Evolutionary conservation across 2,329 filamentous ascomycete genomes (phyloP).

Genomic region (Sporothrix sp.): DNA sequence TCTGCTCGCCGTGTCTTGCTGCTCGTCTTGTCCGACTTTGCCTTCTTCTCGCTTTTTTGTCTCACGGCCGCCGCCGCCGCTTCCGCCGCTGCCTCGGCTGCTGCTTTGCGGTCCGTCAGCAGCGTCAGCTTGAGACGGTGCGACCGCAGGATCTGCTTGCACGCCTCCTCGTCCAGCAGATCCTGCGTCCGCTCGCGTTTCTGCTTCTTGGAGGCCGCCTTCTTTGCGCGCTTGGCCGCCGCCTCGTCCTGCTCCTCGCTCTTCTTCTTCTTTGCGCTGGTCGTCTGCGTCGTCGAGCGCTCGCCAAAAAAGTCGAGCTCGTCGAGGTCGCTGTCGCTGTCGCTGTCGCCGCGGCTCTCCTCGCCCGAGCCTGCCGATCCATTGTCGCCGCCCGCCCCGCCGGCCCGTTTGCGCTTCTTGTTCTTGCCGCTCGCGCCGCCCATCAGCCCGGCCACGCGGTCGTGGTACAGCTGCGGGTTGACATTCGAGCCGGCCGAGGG

Average conservation of each 20-base stretch:
- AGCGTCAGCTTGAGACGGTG: slow-evolving; percentile 80
- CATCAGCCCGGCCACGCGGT: slow-evolving; percentile 27
- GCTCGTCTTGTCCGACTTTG: slow-evolving; percentile 25
- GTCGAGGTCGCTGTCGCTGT: slow-evolving; percentile 23
- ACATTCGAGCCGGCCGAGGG: slow-evolving; percentile 55
- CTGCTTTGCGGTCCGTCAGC: slow-evolving; percentile 46
- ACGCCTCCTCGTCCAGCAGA: slow-evolving; percentile 57
- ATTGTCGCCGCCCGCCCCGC: slow-evolving; percentile 12
- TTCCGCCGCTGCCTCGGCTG: slow-evolving; percentile 17
- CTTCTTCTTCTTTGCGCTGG: slow-evolving; percentile 19
- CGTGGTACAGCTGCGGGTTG: slow-evolving; percentile 63
- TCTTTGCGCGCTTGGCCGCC: slow-evolving; percentile 28
- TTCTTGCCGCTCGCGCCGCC: slow-evolving; percentile 27
- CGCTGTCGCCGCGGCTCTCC: slow-evolving; percentile 23
- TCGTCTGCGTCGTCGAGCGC: slow-evolving; percentile 25
- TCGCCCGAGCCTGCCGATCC: no score
- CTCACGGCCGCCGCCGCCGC: neutral
- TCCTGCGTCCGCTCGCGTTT: slow-evolving; percentile 18
- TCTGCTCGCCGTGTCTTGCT: slow-evolving; percentile 33
- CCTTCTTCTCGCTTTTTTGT: slow-evolving; percentile 2
- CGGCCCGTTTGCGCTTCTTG: slow-evolving; percentile 45
- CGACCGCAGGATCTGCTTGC: slow-evolving; percentile 62
- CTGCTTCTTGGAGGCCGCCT: slow-evolving; percentile 15
- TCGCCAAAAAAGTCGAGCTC: slow-evolving; percentile 52
- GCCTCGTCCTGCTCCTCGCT: slow-evolving; percentile 19